phyloP scores from a whole-genome alignment of 306 rosid species.

The Cicer pinnatifidum region DNA sequence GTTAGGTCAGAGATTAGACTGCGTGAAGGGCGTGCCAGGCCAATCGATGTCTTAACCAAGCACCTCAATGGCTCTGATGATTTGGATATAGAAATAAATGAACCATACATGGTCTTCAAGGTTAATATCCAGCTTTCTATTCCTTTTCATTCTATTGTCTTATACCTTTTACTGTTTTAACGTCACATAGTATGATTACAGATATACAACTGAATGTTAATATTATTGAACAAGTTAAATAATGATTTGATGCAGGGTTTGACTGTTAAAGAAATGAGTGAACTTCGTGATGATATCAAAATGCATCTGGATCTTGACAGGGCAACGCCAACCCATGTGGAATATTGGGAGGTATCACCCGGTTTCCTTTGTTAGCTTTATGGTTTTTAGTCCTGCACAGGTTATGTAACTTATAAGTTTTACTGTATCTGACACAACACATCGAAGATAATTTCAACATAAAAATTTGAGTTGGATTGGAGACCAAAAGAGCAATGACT shows the following conservation, averaged over 20 bases:
- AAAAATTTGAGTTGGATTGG: constrained; percentile 18
- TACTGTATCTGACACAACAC: constrained; percentile 2
- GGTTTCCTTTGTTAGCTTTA: constrained; percentile 32
- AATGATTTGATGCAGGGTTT: constrained; percentile 71
- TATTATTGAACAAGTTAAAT: constrained; percentile 29
- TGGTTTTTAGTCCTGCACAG: constrained; percentile 23
- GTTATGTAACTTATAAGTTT: background rate
- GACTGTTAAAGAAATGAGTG: constrained; percentile 93
- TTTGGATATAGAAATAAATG: constrained; percentile 83
- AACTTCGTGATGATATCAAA: constrained; percentile 95
- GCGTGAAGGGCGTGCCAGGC: constrained; percentile 95
- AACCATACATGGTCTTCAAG: constrained; percentile 96
- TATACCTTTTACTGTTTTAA: constrained; percentile 2
- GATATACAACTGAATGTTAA: constrained; percentile 9
- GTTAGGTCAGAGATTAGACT: constrained; percentile 94
- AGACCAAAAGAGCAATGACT: constrained; percentile 14
- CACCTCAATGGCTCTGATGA: constrained; percentile 86
- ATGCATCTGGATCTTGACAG: constrained; percentile 99
- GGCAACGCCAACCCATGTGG: constrained; percentile 85
- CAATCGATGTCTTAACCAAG: constrained; percentile 88
- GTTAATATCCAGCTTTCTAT: constrained; percentile 46
- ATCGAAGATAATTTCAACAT: background rate
- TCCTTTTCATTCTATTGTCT: constrained; percentile 12
- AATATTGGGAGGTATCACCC: constrained; percentile 87
- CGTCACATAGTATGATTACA: background rate